Percentiles rank a stretch among this genome's conserved stretches.
phyloP scores from a whole-genome alignment of 2,329 filamentous ascomycete genomes.

The Venturia asperata region DNA sequence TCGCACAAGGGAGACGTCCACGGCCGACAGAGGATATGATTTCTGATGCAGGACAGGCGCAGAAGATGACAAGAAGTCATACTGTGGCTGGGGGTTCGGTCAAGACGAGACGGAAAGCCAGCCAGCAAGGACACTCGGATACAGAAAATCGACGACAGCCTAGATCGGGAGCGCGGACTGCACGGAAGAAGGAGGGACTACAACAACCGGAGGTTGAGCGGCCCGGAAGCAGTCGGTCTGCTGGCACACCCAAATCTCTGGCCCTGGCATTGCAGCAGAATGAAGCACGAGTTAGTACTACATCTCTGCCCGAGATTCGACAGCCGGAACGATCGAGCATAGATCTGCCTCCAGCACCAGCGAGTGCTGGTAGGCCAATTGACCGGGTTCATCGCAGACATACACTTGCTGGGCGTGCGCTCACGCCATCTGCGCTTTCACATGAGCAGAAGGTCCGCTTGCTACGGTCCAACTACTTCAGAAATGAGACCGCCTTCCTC shows the following conservation, averaged over 20 bases:
- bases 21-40: slow-evolving; percentile 56
- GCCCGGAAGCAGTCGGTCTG: slow-evolving; percentile 19
- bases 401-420: slow-evolving; percentile 49
- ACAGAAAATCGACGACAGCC: slow-evolving; percentile 19
- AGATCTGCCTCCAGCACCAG: slow-evolving; percentile 33
- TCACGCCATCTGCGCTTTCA: slow-evolving; percentile 57
- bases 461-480: slow-evolving; percentile 73
- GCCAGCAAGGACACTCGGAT: slow-evolving; percentile 21
- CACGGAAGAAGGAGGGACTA: neutral
- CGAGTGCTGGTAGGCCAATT: slow-evolving; percentile 35
- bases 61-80: slow-evolving; percentile 59
- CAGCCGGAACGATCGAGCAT: slow-evolving; percentile 41
- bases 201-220: neutral
- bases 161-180: slow-evolving; percentile 1
- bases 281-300: slow-evolving; percentile 55
- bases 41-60: slow-evolving; percentile 48
- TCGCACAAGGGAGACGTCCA: slow-evolving; percentile 73
- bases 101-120: slow-evolving; percentile 38
- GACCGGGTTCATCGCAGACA: slow-evolving; percentile 43
- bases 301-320: slow-evolving; percentile 58
- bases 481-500: slow-evolving; percentile 72
- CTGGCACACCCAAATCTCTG: slow-evolving; percentile 24
- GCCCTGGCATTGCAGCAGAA: slow-evolving; percentile 13
- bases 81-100: slow-evolving; percentile 51
- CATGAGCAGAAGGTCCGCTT: slow-evolving; percentile 61